Evolutionary conservation across 176 grass and related monocot genomes (phyloP).

Genomic region (Triticum dicoccoides): DNA sequence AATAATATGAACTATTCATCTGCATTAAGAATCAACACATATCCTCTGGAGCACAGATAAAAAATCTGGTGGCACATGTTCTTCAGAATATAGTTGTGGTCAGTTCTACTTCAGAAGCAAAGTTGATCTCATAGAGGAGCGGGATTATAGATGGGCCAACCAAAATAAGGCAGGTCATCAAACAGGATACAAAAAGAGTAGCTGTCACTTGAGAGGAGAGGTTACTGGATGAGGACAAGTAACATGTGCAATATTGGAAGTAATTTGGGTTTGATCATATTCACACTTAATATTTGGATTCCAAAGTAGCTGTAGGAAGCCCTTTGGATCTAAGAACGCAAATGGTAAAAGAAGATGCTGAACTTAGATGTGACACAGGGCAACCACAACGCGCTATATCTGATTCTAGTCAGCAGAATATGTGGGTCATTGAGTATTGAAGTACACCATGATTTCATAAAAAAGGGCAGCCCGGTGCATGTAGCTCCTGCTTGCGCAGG

Average conservation of each 20-base stretch:
- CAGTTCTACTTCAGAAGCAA: slow-evolving; percentile 7
- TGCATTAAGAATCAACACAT: neutral
- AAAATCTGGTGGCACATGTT: neutral
- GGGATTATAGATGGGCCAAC: neutral
- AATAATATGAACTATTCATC: slow-evolving; percentile 6
- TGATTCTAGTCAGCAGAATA: slow-evolving; percentile 14
- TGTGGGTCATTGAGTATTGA: neutral
- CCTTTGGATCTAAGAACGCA: neutral
- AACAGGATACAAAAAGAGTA: neutral
- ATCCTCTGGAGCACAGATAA: neutral
- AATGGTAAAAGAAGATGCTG: neutral
- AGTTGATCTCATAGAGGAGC: neutral
- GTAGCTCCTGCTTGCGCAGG: too few species aligned
- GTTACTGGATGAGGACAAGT: neutral
- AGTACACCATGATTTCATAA: neutral
- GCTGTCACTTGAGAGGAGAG: neutral
- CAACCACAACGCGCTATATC: neutral
- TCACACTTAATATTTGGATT: too few species aligned
- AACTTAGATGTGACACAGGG: neutral
- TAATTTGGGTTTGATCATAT: slow-evolving; percentile 3
- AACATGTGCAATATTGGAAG: slow-evolving; percentile 12
- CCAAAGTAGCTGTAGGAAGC: neutral
- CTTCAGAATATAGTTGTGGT: slow-evolving; percentile 7
- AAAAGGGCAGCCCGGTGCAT: too few species aligned
- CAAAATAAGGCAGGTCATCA: neutral